These are phyloP conservation scores for Fragilaria radians DNA, from an alignment of 108 stramenopile species.

Conservation along the genomic window DNA sequence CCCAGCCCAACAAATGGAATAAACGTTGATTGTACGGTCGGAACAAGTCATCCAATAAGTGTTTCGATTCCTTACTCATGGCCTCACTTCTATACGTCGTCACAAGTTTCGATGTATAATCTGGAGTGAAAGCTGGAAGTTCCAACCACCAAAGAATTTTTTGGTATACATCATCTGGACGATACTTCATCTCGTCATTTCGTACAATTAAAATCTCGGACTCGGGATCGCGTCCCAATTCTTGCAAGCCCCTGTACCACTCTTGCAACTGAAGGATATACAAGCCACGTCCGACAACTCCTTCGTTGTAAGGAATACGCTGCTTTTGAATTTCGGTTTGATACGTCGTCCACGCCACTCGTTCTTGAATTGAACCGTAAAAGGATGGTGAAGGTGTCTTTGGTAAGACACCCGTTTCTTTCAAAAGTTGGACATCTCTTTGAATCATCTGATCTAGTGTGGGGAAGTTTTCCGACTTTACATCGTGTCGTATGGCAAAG, in stretches of 20 bases:
- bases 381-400: not conserved
- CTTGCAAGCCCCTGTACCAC: not conserved
- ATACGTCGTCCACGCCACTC: conserved; percentile 1
- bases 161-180: not conserved
- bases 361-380: not conserved
- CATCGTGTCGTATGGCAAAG: conserved; percentile 1
- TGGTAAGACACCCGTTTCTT: conserved; percentile 8
- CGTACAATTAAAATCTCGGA: conserved; percentile 1
- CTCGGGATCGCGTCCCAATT: not conserved
- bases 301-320: not conserved
- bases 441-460: conserved; percentile 13
- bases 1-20: not conserved
- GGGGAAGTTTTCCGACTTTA: not conserved
- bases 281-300: not conserved
- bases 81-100: not conserved
- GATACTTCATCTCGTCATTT: not conserved
- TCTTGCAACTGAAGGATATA: not conserved
- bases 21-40: not conserved
- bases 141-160: not conserved
- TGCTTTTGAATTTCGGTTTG: not conserved
- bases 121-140: not conserved
- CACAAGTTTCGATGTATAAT: not conserved
- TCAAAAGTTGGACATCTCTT: conserved; percentile 6
- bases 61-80: not conserved
- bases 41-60: not conserved